phyloP scores from a whole-genome alignment of 78 protist species.

The Planoprotostelium fungivorum region DNA sequence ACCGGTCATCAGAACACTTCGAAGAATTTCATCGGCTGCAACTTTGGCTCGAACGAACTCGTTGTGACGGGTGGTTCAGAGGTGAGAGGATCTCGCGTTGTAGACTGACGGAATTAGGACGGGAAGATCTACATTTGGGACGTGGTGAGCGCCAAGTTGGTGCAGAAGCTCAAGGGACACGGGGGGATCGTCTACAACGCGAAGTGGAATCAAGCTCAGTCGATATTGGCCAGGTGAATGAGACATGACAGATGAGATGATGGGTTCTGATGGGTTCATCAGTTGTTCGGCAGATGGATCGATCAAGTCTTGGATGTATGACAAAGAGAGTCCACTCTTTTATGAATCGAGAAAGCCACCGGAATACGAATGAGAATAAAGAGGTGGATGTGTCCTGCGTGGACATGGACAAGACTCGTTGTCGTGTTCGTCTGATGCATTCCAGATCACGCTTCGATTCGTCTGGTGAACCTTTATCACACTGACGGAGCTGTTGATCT shows the following conservation, averaged over 20 bases:
- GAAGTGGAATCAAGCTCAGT: slow-evolving; percentile 56
- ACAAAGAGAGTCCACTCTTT: neutral
- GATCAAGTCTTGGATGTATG: neutral
- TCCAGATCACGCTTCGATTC: too few species aligned
- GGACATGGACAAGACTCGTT: too few species aligned
- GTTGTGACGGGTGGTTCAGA: slow-evolving; percentile 78
- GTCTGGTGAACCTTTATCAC: too few species aligned
- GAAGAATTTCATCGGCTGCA: slow-evolving; percentile 63
- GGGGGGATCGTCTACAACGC: slow-evolving; percentile 59
- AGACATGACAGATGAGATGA: neutral
- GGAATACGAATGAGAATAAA: too few species aligned
- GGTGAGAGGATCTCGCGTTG: slow-evolving; percentile 26
- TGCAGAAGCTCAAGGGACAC: slow-evolving; percentile 54
- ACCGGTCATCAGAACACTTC: slow-evolving; percentile 85
- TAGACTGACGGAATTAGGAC: slow-evolving; percentile 18
- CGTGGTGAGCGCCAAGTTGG: slow-evolving; percentile 32
- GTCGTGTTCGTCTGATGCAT: too few species aligned
- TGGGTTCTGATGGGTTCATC: neutral
- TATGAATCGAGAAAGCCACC: neutral
- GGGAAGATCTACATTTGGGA: slow-evolving; percentile 71
- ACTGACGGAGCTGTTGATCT: too few species aligned
- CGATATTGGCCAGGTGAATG: slow-evolving; percentile 25
- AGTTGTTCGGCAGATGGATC: neutral
- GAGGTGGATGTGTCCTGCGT: too few species aligned
- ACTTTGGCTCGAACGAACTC: slow-evolving; percentile 61